These are phyloP conservation scores for Magnaporthiopsis incrustans DNA, from an alignment of 2,329 filamentous ascomycete species.

Conservation along the genomic window DNA sequence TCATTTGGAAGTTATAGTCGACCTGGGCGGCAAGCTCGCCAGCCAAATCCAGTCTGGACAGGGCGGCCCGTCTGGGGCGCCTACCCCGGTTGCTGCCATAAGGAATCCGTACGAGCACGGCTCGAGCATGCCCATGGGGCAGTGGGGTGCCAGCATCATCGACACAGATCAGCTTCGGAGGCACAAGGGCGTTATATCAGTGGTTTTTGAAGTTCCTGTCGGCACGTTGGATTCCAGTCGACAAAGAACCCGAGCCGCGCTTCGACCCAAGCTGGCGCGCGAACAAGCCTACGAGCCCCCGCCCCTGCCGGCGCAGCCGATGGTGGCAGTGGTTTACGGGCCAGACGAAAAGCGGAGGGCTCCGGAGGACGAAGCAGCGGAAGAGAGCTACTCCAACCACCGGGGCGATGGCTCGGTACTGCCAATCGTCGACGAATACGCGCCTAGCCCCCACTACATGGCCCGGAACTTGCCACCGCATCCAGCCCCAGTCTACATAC, in stretches of 20 bases:
- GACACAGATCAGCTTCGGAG: slow-evolving; percentile 81
- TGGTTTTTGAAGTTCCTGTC: slow-evolving; percentile 78
- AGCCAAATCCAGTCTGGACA: slow-evolving; percentile 61
- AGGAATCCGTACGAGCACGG: slow-evolving; percentile 27
- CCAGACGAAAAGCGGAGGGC: slow-evolving; percentile 3
- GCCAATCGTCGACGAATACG: not conserved
- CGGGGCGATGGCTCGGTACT: not conserved
- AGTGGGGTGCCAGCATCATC: slow-evolving; percentile 62
- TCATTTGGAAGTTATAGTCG: slow-evolving; percentile 84
- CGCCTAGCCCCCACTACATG: slow-evolving; percentile 11
- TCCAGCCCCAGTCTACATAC: slow-evolving; percentile 40
- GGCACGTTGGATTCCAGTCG: slow-evolving; percentile 73
- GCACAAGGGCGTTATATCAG: slow-evolving; percentile 86
- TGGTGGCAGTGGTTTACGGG: not conserved
- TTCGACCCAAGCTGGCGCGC: slow-evolving; percentile 2
- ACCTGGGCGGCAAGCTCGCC: slow-evolving; percentile 79
- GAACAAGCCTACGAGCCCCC: not conserved
- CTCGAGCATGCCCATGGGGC: slow-evolving; percentile 34
- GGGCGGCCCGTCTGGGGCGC: slow-evolving; percentile 29
- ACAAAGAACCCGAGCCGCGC: slow-evolving; percentile 29
- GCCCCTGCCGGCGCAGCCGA: slow-evolving; percentile 4
- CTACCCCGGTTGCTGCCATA: slow-evolving; percentile 15
- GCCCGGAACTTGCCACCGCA: slow-evolving; percentile 21
- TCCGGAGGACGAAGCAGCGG: not conserved
- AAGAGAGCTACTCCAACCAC: not conserved